Conservation (phyloP, 1,284 basidiomycete genomes). For the Ustilago vetiveriae region DNA sequence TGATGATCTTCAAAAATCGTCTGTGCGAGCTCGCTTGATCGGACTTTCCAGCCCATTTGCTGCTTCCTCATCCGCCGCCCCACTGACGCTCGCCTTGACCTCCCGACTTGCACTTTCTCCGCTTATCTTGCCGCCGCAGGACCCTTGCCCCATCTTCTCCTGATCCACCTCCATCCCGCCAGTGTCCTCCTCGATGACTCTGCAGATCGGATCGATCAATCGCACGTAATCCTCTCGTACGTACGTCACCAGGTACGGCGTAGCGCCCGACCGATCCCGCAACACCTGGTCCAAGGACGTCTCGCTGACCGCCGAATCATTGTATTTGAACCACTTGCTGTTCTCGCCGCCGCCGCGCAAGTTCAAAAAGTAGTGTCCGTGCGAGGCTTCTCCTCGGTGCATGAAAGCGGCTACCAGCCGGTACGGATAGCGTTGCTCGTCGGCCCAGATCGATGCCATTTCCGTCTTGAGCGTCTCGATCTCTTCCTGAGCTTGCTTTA, state of each 20-base stretch:
- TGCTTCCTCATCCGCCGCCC: background rate
- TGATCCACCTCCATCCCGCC: constrained; percentile 15
- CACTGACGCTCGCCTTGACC: too few species aligned
- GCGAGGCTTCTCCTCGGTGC: constrained; percentile 74
- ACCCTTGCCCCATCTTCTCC: background rate
- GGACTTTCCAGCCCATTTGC: constrained; percentile 17
- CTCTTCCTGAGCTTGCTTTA: constrained; percentile 72
- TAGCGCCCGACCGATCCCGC: constrained; percentile 60
- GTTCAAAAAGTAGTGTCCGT: constrained; percentile 65
- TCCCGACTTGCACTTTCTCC: too few species aligned
- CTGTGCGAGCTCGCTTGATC: constrained; percentile 41
- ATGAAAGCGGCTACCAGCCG: constrained; percentile 95
- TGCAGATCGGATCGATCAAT: constrained; percentile 45
- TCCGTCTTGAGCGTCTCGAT: constrained; percentile 73
- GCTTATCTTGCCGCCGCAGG: too few species aligned
- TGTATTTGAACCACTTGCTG: constrained; percentile 61
- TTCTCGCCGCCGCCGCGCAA: constrained; percentile 35
- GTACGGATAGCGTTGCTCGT: constrained; percentile 77
- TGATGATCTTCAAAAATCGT: constrained; percentile 8
- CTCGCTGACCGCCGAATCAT: constrained; percentile 52
- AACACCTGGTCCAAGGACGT: constrained; percentile 49
- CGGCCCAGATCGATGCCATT: constrained; percentile 81
- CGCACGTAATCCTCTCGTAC: constrained; percentile 48
- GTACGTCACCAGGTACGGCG: constrained; percentile 64
- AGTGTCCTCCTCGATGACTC: constrained; percentile 15